These are phyloP conservation scores for Rhodosporidiobolus odoratus DNA, from an alignment of 768 basidiomycete species.

Conservation along the genomic window DNA sequence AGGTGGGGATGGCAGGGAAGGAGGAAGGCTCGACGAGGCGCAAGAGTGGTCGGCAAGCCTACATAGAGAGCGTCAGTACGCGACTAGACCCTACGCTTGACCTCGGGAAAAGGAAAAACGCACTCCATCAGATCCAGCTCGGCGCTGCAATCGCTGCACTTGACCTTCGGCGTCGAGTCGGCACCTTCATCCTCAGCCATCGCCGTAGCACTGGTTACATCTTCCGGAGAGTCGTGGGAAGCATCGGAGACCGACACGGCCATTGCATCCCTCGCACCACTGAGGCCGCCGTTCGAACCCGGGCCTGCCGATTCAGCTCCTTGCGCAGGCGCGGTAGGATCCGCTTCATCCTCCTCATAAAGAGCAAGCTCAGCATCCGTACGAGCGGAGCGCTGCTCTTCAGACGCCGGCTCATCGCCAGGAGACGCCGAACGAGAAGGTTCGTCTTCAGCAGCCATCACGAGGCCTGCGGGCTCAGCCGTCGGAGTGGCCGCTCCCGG, in stretches of 20 bases:
- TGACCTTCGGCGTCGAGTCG: conserved; percentile 11
- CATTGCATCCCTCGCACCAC: conserved; percentile 1
- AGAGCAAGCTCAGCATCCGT: conserved; percentile 3
- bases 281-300: not conserved
- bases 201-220: too few species aligned
- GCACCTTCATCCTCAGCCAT: not conserved
- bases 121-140: conserved; percentile 26
- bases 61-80: not conserved
- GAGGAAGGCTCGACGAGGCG: not conserved
- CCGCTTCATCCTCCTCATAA: conserved; percentile 21
- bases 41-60: conserved; percentile 32
- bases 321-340: conserved; percentile 13
- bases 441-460: not conserved
- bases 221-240: too few species aligned
- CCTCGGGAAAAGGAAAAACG: not conserved
- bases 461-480: not conserved
- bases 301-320: not conserved
- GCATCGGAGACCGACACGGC: too few species aligned
- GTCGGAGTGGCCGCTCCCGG: not conserved
- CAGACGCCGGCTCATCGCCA: not conserved
- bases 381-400: conserved; percentile 4
- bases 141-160: conserved; percentile 25
- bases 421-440: not conserved
- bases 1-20: not conserved
- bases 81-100: too few species aligned